Percentiles rank a stretch among this genome's conserved stretches.
These are phyloP conservation scores for Nitzschia inconspicua DNA, from an alignment of 108 stramenopile species.

Conservation along the genomic window DNA sequence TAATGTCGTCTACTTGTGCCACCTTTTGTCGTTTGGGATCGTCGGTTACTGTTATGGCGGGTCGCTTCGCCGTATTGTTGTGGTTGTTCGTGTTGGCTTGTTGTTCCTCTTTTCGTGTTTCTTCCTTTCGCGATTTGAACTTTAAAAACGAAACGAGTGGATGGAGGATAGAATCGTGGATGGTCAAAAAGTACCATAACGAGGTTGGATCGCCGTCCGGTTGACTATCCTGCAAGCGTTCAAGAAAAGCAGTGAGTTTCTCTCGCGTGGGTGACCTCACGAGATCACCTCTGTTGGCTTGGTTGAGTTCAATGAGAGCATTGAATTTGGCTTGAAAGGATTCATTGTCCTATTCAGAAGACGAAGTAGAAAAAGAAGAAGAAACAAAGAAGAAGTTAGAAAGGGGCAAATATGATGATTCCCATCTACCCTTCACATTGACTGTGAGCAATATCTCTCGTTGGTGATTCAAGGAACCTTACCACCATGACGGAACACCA, in stretches of 20 bases:
- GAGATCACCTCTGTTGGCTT: constrained; percentile 33
- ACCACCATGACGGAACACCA: constrained; percentile 40
- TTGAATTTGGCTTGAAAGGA: constrained; percentile 33
- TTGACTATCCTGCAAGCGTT: constrained; percentile 11
- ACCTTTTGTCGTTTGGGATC: too few species aligned
- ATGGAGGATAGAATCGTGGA: constrained; percentile 27
- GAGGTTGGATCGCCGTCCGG: constrained; percentile 38
- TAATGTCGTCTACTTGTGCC: too few species aligned
- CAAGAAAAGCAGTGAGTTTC: constrained; percentile 23
- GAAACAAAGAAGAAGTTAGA: background rate
- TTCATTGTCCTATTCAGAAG: constrained; percentile 20
- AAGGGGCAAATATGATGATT: background rate
- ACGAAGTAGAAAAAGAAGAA: background rate
- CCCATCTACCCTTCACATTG: background rate
- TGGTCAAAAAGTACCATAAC: constrained; percentile 32
- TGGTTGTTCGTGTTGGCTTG: too few species aligned
- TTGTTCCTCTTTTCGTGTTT: too few species aligned
- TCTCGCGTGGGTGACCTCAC: constrained; percentile 18
- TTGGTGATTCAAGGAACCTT: background rate
- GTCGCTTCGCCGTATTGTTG: too few species aligned
- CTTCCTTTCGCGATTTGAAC: too few species aligned
- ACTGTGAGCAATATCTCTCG: background rate
- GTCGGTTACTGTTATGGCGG: too few species aligned
- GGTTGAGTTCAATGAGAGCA: constrained; percentile 36
- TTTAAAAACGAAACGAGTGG: constrained; percentile 23